phyloP scores from a whole-genome alignment of 306 rosid genomes.

The Fragaria nilgerrensis region DNA sequence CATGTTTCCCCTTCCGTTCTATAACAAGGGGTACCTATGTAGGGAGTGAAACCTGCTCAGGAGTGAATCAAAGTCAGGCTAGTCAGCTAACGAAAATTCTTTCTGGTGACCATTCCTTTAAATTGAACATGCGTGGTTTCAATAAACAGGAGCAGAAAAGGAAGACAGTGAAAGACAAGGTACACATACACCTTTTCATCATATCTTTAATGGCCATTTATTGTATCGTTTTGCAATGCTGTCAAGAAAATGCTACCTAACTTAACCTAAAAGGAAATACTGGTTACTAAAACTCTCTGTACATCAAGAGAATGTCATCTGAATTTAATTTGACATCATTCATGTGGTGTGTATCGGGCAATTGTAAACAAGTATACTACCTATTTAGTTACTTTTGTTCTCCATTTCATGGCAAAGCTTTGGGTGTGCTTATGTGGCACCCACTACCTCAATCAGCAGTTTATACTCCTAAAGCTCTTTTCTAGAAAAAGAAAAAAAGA shows the following conservation, averaged over 20 bases:
- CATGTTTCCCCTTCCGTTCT: constrained; percentile 24
- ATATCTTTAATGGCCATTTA: not conserved
- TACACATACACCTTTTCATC: constrained; percentile 26
- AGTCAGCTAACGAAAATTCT: constrained; percentile 21
- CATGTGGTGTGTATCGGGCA: not conserved
- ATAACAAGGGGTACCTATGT: constrained; percentile 18
- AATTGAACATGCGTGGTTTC: constrained; percentile 23
- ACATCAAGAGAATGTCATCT: not conserved
- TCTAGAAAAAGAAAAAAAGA: no score
- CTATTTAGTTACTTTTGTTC: not conserved
- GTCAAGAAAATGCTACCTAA: not conserved
- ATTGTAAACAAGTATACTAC: not conserved
- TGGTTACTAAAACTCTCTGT: not conserved
- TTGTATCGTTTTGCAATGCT: not conserved
- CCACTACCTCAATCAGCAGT: no score
- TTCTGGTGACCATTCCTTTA: constrained; percentile 26
- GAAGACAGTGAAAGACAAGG: constrained; percentile 45
- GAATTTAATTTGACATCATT: not conserved
- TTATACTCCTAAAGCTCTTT: not conserved
- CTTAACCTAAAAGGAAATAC: not conserved
- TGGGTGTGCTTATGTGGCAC: not conserved
- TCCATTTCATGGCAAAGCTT: not conserved
- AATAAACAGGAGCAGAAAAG: constrained; percentile 49
- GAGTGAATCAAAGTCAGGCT: not conserved
- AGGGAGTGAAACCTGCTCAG: constrained; percentile 40